Evolutionary conservation across 2,329 filamentous ascomycete genomes (phyloP), one percentile per base, ranked within the genome.

Genomic region (Ampelomyces quisqualis): DNA sequence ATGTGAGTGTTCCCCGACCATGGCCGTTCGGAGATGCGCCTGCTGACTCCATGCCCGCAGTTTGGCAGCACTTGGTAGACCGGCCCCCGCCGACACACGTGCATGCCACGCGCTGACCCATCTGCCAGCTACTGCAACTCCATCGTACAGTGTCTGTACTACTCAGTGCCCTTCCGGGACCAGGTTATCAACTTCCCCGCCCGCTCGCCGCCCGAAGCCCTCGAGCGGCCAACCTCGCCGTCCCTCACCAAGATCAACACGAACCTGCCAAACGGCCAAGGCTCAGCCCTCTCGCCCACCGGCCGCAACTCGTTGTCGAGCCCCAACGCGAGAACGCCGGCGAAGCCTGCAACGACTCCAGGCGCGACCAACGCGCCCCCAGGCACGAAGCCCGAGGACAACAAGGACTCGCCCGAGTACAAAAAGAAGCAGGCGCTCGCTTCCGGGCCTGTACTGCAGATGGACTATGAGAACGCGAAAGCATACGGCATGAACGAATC

Each of bases 371-470:
- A 76, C 13, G 76, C 77, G 20, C 78, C 81, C 45, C 70, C 78
- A 17, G 72, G 77, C 13, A 76, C 76, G 9, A 84, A 90, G 55
- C 87, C 88, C 7, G 93, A 97, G 67, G 93, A 97, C 62, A 95
- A 90, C 67, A 88, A 87, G 48, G 90, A 97, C 61, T 90, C 90
- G 1, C 89, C 91, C 1, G 93, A 98, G 70, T 95, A 93, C 72
- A 96, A 96, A 73, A 98, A 98, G 77, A 96, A 95, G 72, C 84
- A 93, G 65, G 90, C 90, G 13, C 83, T 97, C 75, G 77, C 90
- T 45, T 86, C 85, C 29, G 89, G 93, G 0, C 93, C 93, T 1
- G 84, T 96, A 24, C 70, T 97, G 41, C 88, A 94, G 58, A 80
- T 97, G 68, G 82, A 85, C 34, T 84, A 86, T 57, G 88, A 94